These are phyloP conservation scores for Drosera spatulata DNA, from an alignment of 179 eudicot genomes.

Conservation along the genomic window DNA sequence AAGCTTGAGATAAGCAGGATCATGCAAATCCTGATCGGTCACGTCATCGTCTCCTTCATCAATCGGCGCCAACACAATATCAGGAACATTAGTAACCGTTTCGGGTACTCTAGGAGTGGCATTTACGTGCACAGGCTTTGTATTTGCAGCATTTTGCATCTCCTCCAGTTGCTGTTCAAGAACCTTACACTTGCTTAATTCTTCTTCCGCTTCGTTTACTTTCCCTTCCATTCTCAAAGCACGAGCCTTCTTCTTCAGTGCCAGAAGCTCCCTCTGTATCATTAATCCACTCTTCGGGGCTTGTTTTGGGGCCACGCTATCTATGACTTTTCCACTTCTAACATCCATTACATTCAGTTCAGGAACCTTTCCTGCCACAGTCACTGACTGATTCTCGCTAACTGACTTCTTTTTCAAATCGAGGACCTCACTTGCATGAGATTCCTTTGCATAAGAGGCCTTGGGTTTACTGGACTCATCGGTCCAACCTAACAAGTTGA, in stretches of 20 bases:
- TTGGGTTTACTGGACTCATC: slow-evolving; percentile 33
- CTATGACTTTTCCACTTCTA: slow-evolving; percentile 7
- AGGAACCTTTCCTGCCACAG: slow-evolving; percentile 27
- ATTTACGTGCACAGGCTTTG: slow-evolving; percentile 14
- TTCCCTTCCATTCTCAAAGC: slow-evolving; percentile 83
- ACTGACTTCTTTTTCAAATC: slow-evolving; percentile 63
- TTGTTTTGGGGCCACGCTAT: slow-evolving; percentile 18
- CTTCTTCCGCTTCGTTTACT: slow-evolving; percentile 79
- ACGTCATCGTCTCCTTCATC: slow-evolving; percentile 50
- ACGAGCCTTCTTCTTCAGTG: slow-evolving; percentile 75
- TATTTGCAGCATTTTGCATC: slow-evolving; percentile 38
- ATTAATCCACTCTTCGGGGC: slow-evolving; percentile 43
- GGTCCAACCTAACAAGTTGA: slow-evolving; percentile 79
- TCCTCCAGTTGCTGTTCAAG: slow-evolving; percentile 91
- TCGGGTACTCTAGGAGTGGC: slow-evolving; percentile 12
- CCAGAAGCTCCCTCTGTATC: slow-evolving; percentile 85
- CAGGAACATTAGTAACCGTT: slow-evolving; percentile 7
- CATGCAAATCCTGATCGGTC: slow-evolving; percentile 79
- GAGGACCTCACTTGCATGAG: slow-evolving; percentile 35
- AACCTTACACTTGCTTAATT: slow-evolving; percentile 66
- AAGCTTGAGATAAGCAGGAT: slow-evolving; percentile 73
- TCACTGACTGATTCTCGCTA: slow-evolving; percentile 52
- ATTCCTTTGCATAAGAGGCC: slow-evolving; percentile 21
- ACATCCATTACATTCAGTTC: slow-evolving; percentile 8
- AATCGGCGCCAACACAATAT: slow-evolving; percentile 14